These are phyloP conservation scores for Populus pruinosa DNA, from an alignment of 345 rosid genomes.

Conservation along the genomic window DNA sequence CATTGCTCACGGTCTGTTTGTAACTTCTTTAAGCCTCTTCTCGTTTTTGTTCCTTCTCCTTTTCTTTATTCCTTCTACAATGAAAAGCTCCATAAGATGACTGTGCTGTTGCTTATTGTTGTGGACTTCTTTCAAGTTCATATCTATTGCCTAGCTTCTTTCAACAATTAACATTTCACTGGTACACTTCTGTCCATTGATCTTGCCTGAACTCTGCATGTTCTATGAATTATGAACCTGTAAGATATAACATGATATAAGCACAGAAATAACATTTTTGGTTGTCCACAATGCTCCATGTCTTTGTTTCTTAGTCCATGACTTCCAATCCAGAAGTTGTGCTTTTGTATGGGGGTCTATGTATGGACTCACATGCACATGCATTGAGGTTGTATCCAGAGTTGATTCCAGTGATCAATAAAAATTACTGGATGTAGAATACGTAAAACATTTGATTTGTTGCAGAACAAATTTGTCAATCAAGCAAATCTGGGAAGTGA, in stretches of 20 bases:
- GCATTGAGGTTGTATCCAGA: not conserved
- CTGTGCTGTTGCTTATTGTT: not conserved
- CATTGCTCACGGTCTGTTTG: constrained; percentile 39
- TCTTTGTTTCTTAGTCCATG: no score
- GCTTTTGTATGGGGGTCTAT: no score
- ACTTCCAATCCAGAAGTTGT: no score
- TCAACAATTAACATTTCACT: not conserved
- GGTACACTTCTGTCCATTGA: not conserved
- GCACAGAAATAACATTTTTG: not conserved
- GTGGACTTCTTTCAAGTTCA: not conserved
- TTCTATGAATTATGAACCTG: not conserved
- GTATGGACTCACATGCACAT: not conserved
- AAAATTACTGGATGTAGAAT: not conserved
- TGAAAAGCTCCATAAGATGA: not conserved
- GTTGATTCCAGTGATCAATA: not conserved
- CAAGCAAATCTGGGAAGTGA: not conserved
- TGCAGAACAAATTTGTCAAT: not conserved
- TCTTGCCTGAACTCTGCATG: not conserved
- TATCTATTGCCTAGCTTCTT: not conserved
- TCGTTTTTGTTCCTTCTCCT: not conserved
- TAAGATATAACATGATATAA: not conserved
- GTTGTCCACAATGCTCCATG: not conserved
- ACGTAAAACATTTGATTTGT: not conserved
- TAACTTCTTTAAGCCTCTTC: constrained; percentile 5
- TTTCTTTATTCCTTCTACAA: not conserved